Evolutionary conservation across 345 rosid species (phyloP), one percentile per base, ranked within the genome.

Genomic region (Bretschneidera sinensis): DNA sequence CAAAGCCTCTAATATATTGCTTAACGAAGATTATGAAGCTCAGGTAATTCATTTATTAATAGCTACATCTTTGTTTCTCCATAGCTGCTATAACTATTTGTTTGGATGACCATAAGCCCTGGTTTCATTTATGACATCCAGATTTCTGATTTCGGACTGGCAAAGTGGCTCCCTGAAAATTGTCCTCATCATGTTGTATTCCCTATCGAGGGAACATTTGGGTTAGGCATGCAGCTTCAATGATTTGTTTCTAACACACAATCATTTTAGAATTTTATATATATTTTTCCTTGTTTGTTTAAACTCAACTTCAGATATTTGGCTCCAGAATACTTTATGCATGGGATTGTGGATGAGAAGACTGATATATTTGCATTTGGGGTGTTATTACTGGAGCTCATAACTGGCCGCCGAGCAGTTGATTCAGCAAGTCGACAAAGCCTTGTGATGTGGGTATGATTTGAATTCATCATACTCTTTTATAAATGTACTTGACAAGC

Each of bases 301-400:
- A 15, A 57, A 52, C 21, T 21, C 20, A 9, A 1, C 33, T 62
- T 22, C 78, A 89, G 98, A 48, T 92, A 92, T 69, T 64, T 92
- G 74, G 97, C 98, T 64, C 98, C 98, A 0, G 98, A 89, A 61
- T 92, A 92, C 60, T 92, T 92, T 51, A 89, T 92, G 98, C 96
- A 92, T 9, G 98, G 98, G 56, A 75, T 92, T 21, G 89, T 79
- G 2, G 79, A 89, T 48, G 98, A 89, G 78, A 92, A 87, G 81
- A 85, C 92, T 0, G 98, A 92, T 70, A 97, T 92, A 23, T 92
- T 92, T 24, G 86, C 98, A 1, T 92, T 64, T 48, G 98, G 98
- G 33, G 97, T 92, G 53, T 61, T 92, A 48, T 77, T 92, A 48
- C 76, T 92, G 48, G 98, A 92, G 86, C 72, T 92, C 65, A 73